Evolutionary conservation across 1,284 basidiomycete genomes (phyloP).

Genomic region (Testicularia cyperi): DNA sequence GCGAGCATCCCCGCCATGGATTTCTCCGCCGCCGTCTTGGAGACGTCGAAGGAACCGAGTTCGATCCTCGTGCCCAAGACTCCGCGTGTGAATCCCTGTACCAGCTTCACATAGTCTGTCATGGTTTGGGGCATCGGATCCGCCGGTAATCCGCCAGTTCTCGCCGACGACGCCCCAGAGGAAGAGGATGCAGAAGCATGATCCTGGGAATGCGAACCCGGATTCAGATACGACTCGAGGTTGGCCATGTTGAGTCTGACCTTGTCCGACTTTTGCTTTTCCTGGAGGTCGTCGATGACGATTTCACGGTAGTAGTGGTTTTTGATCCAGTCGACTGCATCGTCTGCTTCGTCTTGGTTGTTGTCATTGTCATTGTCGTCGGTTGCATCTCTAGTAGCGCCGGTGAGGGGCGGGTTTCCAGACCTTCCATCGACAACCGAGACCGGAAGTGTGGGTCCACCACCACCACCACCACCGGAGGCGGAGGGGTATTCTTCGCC

Average conservation of each 20-base stretch:
- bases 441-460: not conserved
- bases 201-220: too few species aligned
- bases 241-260: slow-evolving; percentile 75
- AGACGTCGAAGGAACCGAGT: slow-evolving; percentile 7
- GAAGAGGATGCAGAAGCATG: too few species aligned
- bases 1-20: slow-evolving; percentile 11
- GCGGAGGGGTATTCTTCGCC: slow-evolving; percentile 46
- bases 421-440: slow-evolving; percentile 6
- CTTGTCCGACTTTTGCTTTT: slow-evolving; percentile 68
- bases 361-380: slow-evolving; percentile 6
- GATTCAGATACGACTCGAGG: slow-evolving; percentile 31
- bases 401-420: slow-evolving; percentile 9
- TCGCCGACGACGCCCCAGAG: too few species aligned
- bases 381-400: slow-evolving; percentile 3
- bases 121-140: not conserved
- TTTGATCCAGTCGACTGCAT: slow-evolving; percentile 29
- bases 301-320: slow-evolving; percentile 69
- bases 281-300: slow-evolving; percentile 81
- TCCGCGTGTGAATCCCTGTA: slow-evolving; percentile 6
- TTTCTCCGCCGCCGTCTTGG: not conserved
- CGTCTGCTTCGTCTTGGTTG: slow-evolving; percentile 13
- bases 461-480: not conserved
- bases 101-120: slow-evolving; percentile 7
- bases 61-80: not conserved
- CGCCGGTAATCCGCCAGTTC: too few species aligned